These are phyloP conservation scores for Vitrella brassicaformis DNA, from an alignment of 73 alveolate genomes.

Conservation along the genomic window DNA sequence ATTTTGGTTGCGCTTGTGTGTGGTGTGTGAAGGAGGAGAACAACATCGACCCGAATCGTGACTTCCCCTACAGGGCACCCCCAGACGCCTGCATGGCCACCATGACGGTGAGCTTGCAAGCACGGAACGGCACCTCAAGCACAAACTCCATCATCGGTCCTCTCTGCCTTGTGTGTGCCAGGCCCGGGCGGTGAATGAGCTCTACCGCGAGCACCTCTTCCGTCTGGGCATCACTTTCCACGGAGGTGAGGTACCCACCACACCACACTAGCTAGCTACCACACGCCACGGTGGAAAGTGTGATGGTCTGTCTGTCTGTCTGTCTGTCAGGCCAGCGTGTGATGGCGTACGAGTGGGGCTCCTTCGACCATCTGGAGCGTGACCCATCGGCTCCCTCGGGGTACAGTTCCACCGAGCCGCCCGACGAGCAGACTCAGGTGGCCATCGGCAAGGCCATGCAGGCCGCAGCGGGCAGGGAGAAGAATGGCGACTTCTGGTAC, in stretches of 20 bases:
- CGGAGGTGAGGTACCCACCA: not conserved
- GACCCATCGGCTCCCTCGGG: not conserved
- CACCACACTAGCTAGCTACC: too few species aligned
- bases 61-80: not conserved
- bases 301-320: too few species aligned
- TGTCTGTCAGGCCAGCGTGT: too few species aligned
- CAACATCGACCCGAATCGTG: not conserved
- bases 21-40: too few species aligned
- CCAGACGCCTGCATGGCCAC: not conserved
- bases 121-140: too few species aligned
- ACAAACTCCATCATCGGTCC: too few species aligned
- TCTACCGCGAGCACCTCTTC: not conserved
- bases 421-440: not conserved
- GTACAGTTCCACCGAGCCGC: not conserved
- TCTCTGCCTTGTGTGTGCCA: too few species aligned
- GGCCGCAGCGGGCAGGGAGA: not conserved
- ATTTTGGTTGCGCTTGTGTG: not conserved
- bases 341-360: not conserved
- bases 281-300: too few species aligned
- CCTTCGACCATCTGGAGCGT: not conserved
- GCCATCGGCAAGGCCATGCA: not conserved
- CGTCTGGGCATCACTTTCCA: not conserved
- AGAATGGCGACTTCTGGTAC: not conserved
- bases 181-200: not conserved
- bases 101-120: not conserved